Base-by-base conservation (phyloP, 805 yeast genomes). In the Isabelozyma pseudorhagii region DNA sequence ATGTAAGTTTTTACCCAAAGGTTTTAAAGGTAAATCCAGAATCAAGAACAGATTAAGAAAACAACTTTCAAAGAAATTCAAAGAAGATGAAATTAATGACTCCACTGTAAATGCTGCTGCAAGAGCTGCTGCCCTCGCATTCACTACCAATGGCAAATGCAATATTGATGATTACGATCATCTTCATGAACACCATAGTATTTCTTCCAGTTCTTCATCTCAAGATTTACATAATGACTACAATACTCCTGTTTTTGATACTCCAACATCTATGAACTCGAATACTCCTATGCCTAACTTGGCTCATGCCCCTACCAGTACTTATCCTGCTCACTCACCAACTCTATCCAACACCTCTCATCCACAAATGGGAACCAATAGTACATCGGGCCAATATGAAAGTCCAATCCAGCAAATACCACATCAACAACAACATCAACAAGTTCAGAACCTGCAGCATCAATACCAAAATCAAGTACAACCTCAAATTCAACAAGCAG, bases 1-100 rank as follows among this genome's bases (percentile, higher is more conserved):
- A 52, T 81, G 85, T 66, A 66, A 62, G 53, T 68, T 56, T 56
- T 66, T 74, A 51, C 79, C 79, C 8, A 46, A 54, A n/a, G 78
- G 78, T 1, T 74, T 72, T 54, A 66, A 70, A 50, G 79, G 79
- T 17, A 72, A 72, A 54, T 68, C 75, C 8, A 60, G 77, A 54
- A 71, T 74, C 50, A 73, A 73, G 60, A 73, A 73, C 59, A 63
- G 72, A 47, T 58, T 73, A 52, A 69, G 64, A 63, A 72, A 71
- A 57, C 72, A 69, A 54, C 58, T 71, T 5, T 13, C n/a, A 57
- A 59, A 66, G 44, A 63, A 61, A 49, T 42, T 42, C 4, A 42
- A 42, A 42, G 45, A 42, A n/a, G 36, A 27, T 15, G 27, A 42
- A 15, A 25, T 27, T 42, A 42, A 42, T 14, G 44, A 41, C 14